Evolutionary conservation across 331 rosid genomes (phyloP).

Genomic region (Rhamnella rubrinervis): DNA sequence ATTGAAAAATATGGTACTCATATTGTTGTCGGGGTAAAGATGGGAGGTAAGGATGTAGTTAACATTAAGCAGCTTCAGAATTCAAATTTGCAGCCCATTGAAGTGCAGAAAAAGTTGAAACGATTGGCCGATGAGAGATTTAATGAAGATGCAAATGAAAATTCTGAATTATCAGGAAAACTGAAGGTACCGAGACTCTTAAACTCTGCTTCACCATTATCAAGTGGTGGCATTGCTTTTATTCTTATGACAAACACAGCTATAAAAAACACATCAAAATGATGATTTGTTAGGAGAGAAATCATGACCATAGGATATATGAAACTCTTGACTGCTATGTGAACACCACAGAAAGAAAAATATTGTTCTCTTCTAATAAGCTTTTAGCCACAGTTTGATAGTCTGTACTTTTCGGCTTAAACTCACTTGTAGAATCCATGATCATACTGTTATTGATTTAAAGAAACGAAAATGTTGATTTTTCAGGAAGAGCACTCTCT

Average conservation of each 20-base stretch:
- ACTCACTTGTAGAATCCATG: no score
- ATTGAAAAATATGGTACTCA: slow-evolving; percentile 73
- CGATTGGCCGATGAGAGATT: slow-evolving; percentile 71
- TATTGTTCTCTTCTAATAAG: not conserved
- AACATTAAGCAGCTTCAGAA: slow-evolving; percentile 60
- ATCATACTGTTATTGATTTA: no score
- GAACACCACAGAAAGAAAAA: no score
- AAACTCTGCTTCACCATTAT: not conserved
- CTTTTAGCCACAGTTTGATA: not conserved
- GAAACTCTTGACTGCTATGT: not conserved
- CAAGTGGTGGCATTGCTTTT: not conserved
- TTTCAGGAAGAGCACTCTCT: slow-evolving; percentile 45
- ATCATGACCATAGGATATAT: not conserved
- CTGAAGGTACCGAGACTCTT: slow-evolving; percentile 39
- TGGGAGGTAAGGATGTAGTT: slow-evolving; percentile 66
- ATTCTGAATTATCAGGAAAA: slow-evolving; percentile 42
- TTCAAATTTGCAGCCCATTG: slow-evolving; percentile 53
- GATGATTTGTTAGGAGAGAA: not conserved
- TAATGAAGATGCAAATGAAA: slow-evolving; percentile 41
- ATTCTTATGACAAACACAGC: not conserved
- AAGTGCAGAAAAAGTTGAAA: slow-evolving; percentile 74
- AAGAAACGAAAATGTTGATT: no score
- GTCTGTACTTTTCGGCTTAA: no score
- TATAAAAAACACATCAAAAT: not conserved
- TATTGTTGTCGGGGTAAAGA: slow-evolving; percentile 61